Base-by-base conservation (phyloP, 495 filamentous ascomycete genomes). In the Rusavskia elegans region DNA sequence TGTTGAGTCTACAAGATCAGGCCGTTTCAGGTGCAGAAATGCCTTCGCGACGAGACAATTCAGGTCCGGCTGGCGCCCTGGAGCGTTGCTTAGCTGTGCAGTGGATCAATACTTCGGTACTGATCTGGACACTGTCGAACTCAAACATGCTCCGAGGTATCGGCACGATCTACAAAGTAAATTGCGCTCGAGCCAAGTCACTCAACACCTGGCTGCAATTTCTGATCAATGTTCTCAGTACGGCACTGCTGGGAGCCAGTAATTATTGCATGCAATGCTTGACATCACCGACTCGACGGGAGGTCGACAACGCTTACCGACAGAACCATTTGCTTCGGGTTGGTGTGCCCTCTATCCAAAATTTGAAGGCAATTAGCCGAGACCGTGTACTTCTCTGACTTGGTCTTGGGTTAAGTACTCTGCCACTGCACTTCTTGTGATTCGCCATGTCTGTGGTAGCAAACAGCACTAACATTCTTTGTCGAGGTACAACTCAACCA, bases 251-350 rank as follows among this genome's bases (percentile, higher is more conserved):
- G 11, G 55, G 37, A n/a, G 51, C 55, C 10, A 57, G 54, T 36
- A 59, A 59, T 35, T 57, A 40, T 40, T 53, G 50, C 37, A 59
- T 59, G 57, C 53, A 59, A 27, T 55, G 45, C 41, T 45, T 59
- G 16, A 44, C 42, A 5, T 49, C 53, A 29, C 53, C 57, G 8
- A 57, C 57, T 14, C 38, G 57, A 9, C 29, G n/a, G 5, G 54
- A 59, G 42, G 54, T 59, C 9, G 50, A 59, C 45, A 30, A 8
- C 3, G 54, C 54, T 1, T 54, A 59, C 42, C 9, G 48, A 3
- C 36, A 53, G 38, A 19, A 19, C 3, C 13, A 40, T 16, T n/a
- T 40, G 5, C 45, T 59, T n/a, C 53, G 55, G 37, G 52, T 59
- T 42, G 57, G 53, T 0, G 29, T 59, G 5, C 57, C 53, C 16